These are phyloP conservation scores for Xylariomycetidae sp. DNA, from an alignment of 2,329 filamentous ascomycete genomes.

Conservation along the genomic window DNA sequence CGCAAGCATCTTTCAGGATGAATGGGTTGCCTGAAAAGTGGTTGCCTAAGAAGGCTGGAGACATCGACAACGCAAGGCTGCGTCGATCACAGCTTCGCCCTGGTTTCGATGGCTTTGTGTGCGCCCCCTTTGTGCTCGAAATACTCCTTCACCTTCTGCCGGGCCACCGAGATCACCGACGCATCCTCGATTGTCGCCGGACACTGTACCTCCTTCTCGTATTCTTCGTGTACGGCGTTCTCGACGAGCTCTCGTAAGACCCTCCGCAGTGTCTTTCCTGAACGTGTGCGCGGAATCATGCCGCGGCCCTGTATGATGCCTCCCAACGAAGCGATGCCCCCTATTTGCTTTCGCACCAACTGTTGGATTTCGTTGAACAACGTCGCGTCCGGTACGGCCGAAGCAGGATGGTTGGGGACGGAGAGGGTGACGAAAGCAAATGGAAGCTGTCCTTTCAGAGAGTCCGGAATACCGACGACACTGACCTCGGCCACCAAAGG, in stretches of 20 bases:
- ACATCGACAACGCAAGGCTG: too few relatives aligned
- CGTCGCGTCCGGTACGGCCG: slow-evolving; percentile 41
- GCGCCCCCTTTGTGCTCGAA: slow-evolving; percentile 48
- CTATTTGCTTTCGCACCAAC: slow-evolving; percentile 73
- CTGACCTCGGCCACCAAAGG: slow-evolving; percentile 75
- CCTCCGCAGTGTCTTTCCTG: slow-evolving; percentile 82
- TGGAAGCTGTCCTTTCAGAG: slow-evolving; percentile 82
- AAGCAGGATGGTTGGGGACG: slow-evolving; percentile 39
- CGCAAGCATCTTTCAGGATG: too few relatives aligned
- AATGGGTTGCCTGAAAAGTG: neutral
- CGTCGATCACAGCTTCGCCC: slow-evolving; percentile 39
- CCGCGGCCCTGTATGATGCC: slow-evolving; percentile 79
- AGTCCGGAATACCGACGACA: slow-evolving; percentile 79
- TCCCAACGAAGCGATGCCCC: slow-evolving; percentile 77
- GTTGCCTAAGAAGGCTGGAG: too few relatives aligned
- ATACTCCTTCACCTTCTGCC: slow-evolving; percentile 66
- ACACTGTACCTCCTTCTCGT: slow-evolving; percentile 64
- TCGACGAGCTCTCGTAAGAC: slow-evolving; percentile 80
- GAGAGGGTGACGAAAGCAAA: slow-evolving; percentile 74
- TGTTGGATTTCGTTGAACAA: slow-evolving; percentile 60
- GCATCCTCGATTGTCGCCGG: slow-evolving; percentile 83
- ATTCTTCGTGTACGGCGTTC: slow-evolving; percentile 68
- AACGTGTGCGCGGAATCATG: slow-evolving; percentile 87
- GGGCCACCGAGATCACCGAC: slow-evolving; percentile 67
- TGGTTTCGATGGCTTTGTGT: slow-evolving; percentile 40